phyloP scores from a whole-genome alignment of 2,329 filamentous ascomycete species.

The Calycina marina region DNA sequence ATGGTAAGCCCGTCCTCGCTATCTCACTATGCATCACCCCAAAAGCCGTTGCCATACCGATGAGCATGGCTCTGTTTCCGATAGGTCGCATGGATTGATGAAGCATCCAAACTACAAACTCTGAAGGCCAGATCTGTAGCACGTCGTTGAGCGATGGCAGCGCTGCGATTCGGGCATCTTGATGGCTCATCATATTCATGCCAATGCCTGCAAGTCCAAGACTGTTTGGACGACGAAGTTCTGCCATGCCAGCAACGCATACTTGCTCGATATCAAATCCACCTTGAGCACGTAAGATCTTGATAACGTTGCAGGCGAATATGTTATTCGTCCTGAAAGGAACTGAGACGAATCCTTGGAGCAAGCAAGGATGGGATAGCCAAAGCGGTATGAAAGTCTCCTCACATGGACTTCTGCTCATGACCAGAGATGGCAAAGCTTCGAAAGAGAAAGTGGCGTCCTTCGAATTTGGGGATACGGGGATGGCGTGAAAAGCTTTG shows the following conservation, averaged over 20 bases:
- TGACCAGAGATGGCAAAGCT: too few species aligned
- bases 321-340: constrained; percentile 23
- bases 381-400: constrained; percentile 24
- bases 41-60: too few species aligned
- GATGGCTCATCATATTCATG: constrained; percentile 16
- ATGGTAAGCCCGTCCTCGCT: too few species aligned
- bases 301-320: constrained; percentile 24
- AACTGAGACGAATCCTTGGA: constrained; percentile 25
- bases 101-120: constrained; percentile 19
- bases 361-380: constrained; percentile 24
- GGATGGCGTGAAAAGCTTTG: too few species aligned
- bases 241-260: constrained; percentile 27
- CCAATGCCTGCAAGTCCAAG: constrained; percentile 24
- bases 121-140: constrained; percentile 11
- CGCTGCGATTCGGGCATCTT: constrained; percentile 5
- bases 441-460: too few species aligned
- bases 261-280: constrained; percentile 25
- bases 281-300: constrained; percentile 26
- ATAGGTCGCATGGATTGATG: too few species aligned
- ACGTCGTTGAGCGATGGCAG: constrained; percentile 16
- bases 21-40: too few species aligned
- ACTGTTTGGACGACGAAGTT: constrained; percentile 19
- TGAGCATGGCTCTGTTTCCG: too few species aligned
- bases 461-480: too few species aligned
- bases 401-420: not conserved